phyloP scores from a whole-genome alignment of 2,329 filamentous ascomycete genomes.

The Clonostachys sp. region DNA sequence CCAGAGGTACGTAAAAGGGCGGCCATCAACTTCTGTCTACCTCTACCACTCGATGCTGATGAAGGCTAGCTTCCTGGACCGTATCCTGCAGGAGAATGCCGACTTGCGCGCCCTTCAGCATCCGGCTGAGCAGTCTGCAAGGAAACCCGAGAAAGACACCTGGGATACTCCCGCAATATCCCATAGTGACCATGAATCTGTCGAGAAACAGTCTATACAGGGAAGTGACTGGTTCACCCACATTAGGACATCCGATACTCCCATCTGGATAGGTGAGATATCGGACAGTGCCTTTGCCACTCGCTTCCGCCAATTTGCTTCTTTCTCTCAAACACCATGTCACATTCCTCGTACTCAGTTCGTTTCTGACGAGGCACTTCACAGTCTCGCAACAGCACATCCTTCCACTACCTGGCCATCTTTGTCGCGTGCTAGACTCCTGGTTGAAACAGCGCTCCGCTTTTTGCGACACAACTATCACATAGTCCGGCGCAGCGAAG shows the following conservation, averaged over 20 bases:
- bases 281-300: slow-evolving; percentile 29
- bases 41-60: slow-evolving; percentile 7
- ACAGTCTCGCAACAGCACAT: slow-evolving; percentile 12
- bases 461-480: slow-evolving; percentile 32
- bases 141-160: too few relatives aligned
- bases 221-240: slow-evolving; percentile 22
- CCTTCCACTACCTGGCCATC: slow-evolving; percentile 14
- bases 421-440: slow-evolving; percentile 7
- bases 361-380: slow-evolving; percentile 18
- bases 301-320: slow-evolving; percentile 21
- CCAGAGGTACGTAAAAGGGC: not conserved
- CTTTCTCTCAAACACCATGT: slow-evolving; percentile 19
- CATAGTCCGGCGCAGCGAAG: slow-evolving; percentile 29
- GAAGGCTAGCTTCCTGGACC: slow-evolving; percentile 21
- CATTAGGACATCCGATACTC: slow-evolving; percentile 22
- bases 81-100: slow-evolving; percentile 22
- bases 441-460: slow-evolving; percentile 30
- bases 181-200: slow-evolving; percentile 14
- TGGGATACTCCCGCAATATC: too few relatives aligned
- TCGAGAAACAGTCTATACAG: too few relatives aligned
- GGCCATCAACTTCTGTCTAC: not conserved
- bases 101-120: not conserved
- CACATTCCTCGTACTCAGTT: slow-evolving; percentile 27
- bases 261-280: slow-evolving; percentile 27
- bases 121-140: not conserved